Percentiles rank a stretch among this genome's conserved stretches.
Conservation (phyloP, 768 basidiomycete genomes). For the Phanerochaete sordida region DNA sequence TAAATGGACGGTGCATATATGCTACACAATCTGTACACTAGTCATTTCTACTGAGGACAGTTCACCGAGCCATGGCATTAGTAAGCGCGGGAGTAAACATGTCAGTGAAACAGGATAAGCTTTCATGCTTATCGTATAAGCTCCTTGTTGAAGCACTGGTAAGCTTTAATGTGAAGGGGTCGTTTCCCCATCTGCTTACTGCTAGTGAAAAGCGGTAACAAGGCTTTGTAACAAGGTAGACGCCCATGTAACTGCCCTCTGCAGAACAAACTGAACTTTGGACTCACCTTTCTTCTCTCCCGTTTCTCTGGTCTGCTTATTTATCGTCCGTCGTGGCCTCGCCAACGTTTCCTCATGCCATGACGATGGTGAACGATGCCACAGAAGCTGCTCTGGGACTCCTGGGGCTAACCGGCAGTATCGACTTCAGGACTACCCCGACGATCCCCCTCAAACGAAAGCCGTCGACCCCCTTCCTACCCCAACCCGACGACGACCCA, state of each 20-base stretch:
- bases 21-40: neutral
- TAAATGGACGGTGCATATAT: neutral
- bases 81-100: neutral
- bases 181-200: too few species aligned
- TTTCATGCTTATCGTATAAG: too few species aligned
- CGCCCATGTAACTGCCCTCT: neutral
- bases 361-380: conserved; percentile 48
- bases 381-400: conserved; percentile 58
- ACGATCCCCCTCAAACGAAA: conserved; percentile 41
- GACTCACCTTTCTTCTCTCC: neutral
- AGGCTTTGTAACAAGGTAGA: neutral
- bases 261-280: neutral
- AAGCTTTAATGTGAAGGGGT: too few species aligned
- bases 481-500: conserved; percentile 16
- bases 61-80: neutral
- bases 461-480: conserved; percentile 7
- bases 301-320: conserved; percentile 3
- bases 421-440: conserved; percentile 22
- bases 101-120: neutral
- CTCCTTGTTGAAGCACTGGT: too few species aligned
- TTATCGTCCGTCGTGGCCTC: conserved; percentile 4
- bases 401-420: conserved; percentile 43
- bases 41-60: neutral
- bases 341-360: neutral
- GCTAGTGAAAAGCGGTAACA: too few species aligned